Evolutionary conservation across 2,329 filamentous ascomycete species (phyloP).

Genomic region (Ceratocystis papillata): DNA sequence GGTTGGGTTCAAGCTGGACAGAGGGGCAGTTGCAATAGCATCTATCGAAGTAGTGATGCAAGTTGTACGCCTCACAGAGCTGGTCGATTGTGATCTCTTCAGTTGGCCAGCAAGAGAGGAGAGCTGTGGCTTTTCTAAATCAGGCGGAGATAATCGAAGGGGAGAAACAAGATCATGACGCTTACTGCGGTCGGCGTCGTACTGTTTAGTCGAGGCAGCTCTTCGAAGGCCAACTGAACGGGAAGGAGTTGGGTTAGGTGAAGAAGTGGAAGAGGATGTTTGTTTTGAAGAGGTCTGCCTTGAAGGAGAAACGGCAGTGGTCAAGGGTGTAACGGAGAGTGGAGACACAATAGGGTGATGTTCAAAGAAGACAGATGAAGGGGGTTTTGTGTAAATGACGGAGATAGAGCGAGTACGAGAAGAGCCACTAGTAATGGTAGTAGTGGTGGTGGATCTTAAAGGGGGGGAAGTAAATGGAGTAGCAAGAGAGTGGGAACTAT

Average conservation of each 20-base stretch:
- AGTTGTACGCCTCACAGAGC: not conserved
- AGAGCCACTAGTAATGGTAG: conserved; percentile 9
- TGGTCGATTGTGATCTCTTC: conserved; percentile 16
- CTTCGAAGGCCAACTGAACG: conserved; percentile 16
- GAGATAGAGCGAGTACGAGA: conserved; percentile 8
- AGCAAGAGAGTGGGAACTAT: conserved; percentile 19
- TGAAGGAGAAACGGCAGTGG: not conserved
- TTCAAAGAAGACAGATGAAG: conserved; percentile 10
- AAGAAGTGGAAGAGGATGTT: not conserved
- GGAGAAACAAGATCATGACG: conserved; percentile 23
- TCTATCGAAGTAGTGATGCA: not conserved
- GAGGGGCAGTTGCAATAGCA: not conserved
- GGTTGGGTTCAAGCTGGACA: not conserved
- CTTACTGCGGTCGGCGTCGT: conserved; percentile 21
- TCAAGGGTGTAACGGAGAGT: not conserved
- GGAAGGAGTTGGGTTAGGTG: not conserved
- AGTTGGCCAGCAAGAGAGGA: conserved; percentile 2
- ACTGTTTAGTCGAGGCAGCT: conserved; percentile 23
- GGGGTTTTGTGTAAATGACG: conserved; percentile 14
- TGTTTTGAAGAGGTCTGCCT: not conserved
- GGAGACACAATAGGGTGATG: not conserved
- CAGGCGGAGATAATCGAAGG: conserved; percentile 23
- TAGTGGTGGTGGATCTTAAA: conserved; percentile 12
- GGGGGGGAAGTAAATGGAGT: conserved; percentile 13
- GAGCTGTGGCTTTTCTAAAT: conserved; percentile 12